Percentiles rank a stretch among this genome's conserved stretches.
Evolutionary conservation across 257 asterid species (phyloP).

Genomic region (Petunia axillaris): DNA sequence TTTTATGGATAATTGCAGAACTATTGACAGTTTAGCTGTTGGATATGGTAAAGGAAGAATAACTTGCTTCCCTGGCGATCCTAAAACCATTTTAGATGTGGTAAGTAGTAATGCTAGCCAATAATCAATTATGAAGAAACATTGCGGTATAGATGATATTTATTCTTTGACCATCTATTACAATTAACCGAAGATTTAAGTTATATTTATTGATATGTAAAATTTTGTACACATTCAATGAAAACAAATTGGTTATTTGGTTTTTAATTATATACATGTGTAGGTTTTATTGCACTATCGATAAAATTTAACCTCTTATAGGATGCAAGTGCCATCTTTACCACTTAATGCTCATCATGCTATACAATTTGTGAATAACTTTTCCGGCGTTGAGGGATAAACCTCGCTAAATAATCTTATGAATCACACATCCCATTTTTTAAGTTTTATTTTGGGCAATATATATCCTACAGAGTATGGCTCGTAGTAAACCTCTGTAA

Average conservation of each 20-base stretch:
- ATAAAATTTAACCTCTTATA: neutral
- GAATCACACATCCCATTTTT: too few relatives aligned
- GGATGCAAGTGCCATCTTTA: neutral
- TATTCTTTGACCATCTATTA: neutral
- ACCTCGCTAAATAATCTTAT: too few relatives aligned
- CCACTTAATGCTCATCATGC: neutral
- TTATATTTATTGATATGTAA: neutral
- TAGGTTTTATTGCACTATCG: too few relatives aligned
- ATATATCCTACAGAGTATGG: too few relatives aligned
- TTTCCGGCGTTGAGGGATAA: too few relatives aligned
- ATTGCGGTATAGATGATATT: too few relatives aligned
- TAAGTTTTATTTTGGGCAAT: too few relatives aligned
- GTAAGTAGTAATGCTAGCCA: constrained; percentile 48
- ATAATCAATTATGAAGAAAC: neutral
- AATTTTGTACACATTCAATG: too few relatives aligned
- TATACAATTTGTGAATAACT: neutral
- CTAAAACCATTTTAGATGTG: constrained; percentile 62
- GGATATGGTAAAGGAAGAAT: constrained; percentile 89
- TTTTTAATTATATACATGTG: too few relatives aligned
- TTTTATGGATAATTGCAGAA: constrained; percentile 45
- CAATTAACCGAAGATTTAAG: neutral
- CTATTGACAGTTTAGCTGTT: constrained; percentile 81
- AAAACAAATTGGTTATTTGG: too few relatives aligned
- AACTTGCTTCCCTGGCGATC: constrained; percentile 65
- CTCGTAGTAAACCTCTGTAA: too few relatives aligned